phyloP scores from a whole-genome alignment of 192 early-diverging fungal genomes.

The Gaertneriomyces sp. region DNA sequence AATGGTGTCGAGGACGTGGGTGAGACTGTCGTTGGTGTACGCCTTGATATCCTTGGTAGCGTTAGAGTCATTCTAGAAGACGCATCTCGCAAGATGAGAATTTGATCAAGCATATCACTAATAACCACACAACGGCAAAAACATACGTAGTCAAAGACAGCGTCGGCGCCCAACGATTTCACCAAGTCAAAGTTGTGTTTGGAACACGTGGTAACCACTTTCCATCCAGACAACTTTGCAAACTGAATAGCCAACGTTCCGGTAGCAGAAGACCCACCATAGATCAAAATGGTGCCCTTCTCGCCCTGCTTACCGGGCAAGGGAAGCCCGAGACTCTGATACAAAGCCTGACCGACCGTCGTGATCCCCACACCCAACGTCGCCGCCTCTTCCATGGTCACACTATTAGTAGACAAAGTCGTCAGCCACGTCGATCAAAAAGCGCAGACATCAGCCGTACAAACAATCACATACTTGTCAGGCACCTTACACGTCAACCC shows the following conservation, averaged over 20 bases:
- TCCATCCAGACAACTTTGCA: slow-evolving; percentile 23
- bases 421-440: no score
- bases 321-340: slow-evolving; percentile 24
- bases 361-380: slow-evolving; percentile 27
- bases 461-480: no score
- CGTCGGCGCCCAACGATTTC: slow-evolving; percentile 21
- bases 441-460: neutral
- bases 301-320: slow-evolving; percentile 9
- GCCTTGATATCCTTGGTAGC: slow-evolving; percentile 13
- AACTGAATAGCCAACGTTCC: slow-evolving; percentile 42
- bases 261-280: slow-evolving; percentile 29
- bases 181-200: slow-evolving; percentile 29
- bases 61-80: slow-evolving; percentile 4
- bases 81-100: neutral
- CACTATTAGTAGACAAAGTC: slow-evolving; percentile 11
- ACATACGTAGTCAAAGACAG: slow-evolving; percentile 28
- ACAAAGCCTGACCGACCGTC: slow-evolving; percentile 29
- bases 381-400: slow-evolving; percentile 29
- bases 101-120: neutral
- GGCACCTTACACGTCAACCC: neutral
- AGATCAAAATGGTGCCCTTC: slow-evolving; percentile 30
- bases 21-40: slow-evolving; percentile 12
- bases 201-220: slow-evolving; percentile 22
- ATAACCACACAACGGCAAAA: slow-evolving; percentile 3
- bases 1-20: slow-evolving; percentile 27